A percentile compares a stretch with the other conserved stretches of the same genome.
phyloP scores from a whole-genome alignment of 768 basidiomycete species.

The Suillus lakei region DNA sequence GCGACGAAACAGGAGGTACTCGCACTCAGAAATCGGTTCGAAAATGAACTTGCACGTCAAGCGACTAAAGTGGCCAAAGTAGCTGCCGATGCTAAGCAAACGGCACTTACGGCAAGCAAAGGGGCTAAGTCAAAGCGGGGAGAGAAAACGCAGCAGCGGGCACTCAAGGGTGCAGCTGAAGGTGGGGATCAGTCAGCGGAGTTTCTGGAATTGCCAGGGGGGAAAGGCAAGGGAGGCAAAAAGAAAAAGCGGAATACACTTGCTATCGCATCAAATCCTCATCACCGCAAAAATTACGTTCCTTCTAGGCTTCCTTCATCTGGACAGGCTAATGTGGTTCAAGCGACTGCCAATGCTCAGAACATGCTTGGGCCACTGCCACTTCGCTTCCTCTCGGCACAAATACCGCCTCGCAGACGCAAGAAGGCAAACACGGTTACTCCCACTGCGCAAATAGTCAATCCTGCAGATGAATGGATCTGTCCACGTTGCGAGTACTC shows the following conservation, averaged over 20 bases:
- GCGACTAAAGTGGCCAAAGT: conserved; percentile 58
- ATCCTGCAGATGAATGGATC: conserved; percentile 87
- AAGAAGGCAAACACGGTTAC: conserved; percentile 30
- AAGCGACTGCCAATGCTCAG: conserved; percentile 47
- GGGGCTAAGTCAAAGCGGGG: conserved; percentile 42
- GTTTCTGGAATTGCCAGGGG: conserved; percentile 42
- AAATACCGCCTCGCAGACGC: conserved; percentile 57
- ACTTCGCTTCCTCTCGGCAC: conserved; percentile 68
- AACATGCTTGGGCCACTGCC: conserved; percentile 63
- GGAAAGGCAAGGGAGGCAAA: conserved; percentile 50
- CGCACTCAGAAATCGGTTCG: conserved; percentile 68
- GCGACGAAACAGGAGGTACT: conserved; percentile 73
- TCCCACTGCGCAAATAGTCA: conserved; percentile 44
- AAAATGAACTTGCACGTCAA: conserved; percentile 74
- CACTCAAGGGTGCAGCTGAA: conserved; percentile 31
- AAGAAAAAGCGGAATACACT: conserved; percentile 94
- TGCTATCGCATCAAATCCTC: conserved; percentile 94
- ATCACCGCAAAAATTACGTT: conserved; percentile 93
- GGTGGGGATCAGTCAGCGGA: conserved; percentile 43
- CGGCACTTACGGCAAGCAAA: conserved; percentile 43
- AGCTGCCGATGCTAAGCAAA: conserved; percentile 56
- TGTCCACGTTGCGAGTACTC: conserved; percentile 94
- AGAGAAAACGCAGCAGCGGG: conserved; percentile 44
- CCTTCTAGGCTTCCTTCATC: conserved; percentile 77
- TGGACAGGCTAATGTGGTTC: conserved; percentile 42